phyloP scores from a whole-genome alignment of 2,329 filamentous ascomycete genomes.

The Aspergillus melleus region DNA sequence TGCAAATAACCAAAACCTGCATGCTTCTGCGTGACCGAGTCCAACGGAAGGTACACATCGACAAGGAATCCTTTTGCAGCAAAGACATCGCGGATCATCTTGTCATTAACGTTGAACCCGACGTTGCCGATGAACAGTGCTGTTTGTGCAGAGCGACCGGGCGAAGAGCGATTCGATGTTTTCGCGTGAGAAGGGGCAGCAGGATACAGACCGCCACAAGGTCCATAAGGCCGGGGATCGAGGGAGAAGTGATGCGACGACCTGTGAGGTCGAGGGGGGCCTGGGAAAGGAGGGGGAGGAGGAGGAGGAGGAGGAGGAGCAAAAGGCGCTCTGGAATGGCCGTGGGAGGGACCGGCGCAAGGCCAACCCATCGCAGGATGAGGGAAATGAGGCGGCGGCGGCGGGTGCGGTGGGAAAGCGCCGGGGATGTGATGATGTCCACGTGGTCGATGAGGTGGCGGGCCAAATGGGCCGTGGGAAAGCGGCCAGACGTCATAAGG shows the following conservation, averaged over 20 bases:
- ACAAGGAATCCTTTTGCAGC: slow-evolving; percentile 38
- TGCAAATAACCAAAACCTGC: slow-evolving; percentile 42
- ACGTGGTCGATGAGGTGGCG: too few relatives aligned
- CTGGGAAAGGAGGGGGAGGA: not conserved
- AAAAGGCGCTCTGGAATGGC: not conserved
- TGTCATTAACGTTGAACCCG: slow-evolving; percentile 38
- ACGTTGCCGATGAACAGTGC: slow-evolving; percentile 43
- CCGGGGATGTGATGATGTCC: not conserved
- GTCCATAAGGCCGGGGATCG: not conserved
- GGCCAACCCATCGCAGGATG: too few relatives aligned
- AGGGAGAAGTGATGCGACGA: not conserved
- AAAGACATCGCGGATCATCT: slow-evolving; percentile 38
- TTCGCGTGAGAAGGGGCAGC: not conserved
- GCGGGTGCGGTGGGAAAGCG: not conserved
- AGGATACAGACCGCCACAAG: not conserved
- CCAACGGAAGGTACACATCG: slow-evolving; percentile 35
- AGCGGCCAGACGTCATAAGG: too few relatives aligned
- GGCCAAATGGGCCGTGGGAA: too few relatives aligned
- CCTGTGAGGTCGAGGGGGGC: too few relatives aligned
- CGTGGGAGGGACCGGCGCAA: too few relatives aligned
- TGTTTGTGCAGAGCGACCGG: not conserved
- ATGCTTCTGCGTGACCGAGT: slow-evolving; percentile 34
- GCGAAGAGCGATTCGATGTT: not conserved
- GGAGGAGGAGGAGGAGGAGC: too few relatives aligned
- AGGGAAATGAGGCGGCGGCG: not conserved